These are phyloP conservation scores for California macrophylla DNA, from an alignment of 441 rosid genomes.

Conservation along the genomic window DNA sequence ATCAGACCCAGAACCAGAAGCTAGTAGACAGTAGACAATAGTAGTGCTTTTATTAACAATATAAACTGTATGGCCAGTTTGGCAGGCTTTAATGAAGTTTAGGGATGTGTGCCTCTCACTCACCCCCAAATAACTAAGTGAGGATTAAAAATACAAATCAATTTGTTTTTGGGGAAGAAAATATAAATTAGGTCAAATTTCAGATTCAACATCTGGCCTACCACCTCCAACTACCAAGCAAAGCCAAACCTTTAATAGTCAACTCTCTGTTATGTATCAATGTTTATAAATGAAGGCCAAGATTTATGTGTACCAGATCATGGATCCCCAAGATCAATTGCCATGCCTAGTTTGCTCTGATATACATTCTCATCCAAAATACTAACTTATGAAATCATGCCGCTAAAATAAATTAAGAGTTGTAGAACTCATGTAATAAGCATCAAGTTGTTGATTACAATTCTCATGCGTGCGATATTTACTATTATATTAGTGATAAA, in stretches of 20 bases:
- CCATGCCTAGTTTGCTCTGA: too few relatives aligned
- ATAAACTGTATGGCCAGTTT: background rate
- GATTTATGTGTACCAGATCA: too few relatives aligned
- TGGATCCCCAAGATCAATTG: too few relatives aligned
- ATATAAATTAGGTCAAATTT: background rate
- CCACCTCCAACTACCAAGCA: background rate
- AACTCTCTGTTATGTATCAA: background rate
- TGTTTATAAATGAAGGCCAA: too few relatives aligned
- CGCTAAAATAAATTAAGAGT: too few relatives aligned
- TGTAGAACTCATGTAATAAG: too few relatives aligned
- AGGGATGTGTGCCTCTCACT: background rate
- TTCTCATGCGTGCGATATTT: too few relatives aligned
- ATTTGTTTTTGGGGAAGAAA: background rate
- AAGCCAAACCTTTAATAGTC: background rate
- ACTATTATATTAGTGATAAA: too few relatives aligned
- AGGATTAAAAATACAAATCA: background rate
- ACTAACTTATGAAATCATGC: too few relatives aligned
- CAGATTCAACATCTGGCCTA: background rate
- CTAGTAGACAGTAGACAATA: background rate
- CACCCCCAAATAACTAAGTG: background rate
- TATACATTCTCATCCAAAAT: too few relatives aligned
- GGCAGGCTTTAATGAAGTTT: background rate
- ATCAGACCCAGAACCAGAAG: too few relatives aligned
- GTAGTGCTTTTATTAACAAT: background rate
- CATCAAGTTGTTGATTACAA: too few relatives aligned